Evolutionary conservation across 805 yeast species (phyloP).

Genomic region (Lipomyces anomalus): DNA sequence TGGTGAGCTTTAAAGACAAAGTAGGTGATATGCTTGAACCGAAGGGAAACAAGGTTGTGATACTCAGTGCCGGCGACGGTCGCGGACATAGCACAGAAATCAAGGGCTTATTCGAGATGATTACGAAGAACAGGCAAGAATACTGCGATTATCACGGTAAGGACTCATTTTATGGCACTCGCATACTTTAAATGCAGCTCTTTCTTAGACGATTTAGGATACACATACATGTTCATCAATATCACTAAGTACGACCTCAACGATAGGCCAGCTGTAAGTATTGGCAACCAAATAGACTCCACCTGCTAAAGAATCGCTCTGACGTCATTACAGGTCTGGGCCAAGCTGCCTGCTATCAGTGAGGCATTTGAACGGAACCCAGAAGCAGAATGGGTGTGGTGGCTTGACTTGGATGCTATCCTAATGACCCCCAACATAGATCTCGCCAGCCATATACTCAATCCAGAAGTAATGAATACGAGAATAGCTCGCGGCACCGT

Average conservation of each 20-base stretch:
- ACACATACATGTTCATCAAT: conserved; percentile 28
- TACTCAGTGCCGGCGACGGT: conserved; percentile 28
- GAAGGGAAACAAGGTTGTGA: conserved; percentile 18
- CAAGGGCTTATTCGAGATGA: conserved; percentile 11
- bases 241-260: conserved; percentile 18
- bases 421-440: conserved; percentile 31
- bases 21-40: conserved; percentile 13
- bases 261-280: conserved; percentile 4
- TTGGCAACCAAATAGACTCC: not conserved
- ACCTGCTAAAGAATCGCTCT: not conserved
- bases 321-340: conserved; percentile 29
- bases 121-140: conserved; percentile 28
- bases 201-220: conserved; percentile 3
- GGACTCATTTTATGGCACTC: not conserved
- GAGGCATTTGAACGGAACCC: conserved; percentile 30
- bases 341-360: conserved; percentile 30
- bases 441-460: conserved; percentile 26
- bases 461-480: conserved; percentile 26
- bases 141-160: conserved; percentile 29
- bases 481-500: conserved; percentile 25
- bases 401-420: conserved; percentile 33
- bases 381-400: conserved; percentile 35
- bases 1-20: not conserved
- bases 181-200: not conserved
- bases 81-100: conserved; percentile 23